A percentile compares a stretch with the other conserved stretches of the same genome.
Evolutionary conservation across 352 stramenopile species (phyloP).

Genomic region (Elongisporangium anandrum): DNA sequence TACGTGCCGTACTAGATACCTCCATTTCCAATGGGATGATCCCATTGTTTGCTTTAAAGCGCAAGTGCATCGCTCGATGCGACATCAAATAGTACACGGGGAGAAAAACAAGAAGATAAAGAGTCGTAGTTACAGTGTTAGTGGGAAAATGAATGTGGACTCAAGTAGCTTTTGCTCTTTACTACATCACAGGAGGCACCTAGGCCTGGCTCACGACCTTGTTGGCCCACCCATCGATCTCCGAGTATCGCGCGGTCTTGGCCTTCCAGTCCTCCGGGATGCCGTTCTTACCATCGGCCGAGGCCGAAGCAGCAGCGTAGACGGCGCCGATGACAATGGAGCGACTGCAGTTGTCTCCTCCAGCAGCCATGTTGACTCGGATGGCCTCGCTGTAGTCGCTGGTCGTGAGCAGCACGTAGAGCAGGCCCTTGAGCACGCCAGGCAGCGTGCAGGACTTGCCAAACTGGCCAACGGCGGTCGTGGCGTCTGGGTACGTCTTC

Average conservation of each 20-base stretch:
- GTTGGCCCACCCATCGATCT: constrained; percentile 31
- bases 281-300: constrained; percentile 9
- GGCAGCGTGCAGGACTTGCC: constrained; percentile 59
- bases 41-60: background rate
- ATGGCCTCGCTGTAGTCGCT: constrained; percentile 37
- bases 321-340: constrained; percentile 58
- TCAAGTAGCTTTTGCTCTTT: background rate
- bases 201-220: constrained; percentile 19
- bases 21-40: no score
- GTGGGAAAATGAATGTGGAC: background rate
- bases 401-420: constrained; percentile 58
- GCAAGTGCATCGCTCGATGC: background rate
- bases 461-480: constrained; percentile 37
- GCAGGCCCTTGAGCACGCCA: constrained; percentile 43
- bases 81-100: background rate
- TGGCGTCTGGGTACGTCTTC: constrained; percentile 38
- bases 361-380: constrained; percentile 48
- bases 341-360: constrained; percentile 69
- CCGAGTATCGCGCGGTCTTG: constrained; percentile 37
- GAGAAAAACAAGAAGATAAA: background rate
- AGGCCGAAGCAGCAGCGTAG: constrained; percentile 23
- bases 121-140: background rate
- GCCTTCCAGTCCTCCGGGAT: constrained; percentile 45
- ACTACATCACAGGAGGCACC: background rate
- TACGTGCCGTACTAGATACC: constrained; percentile 50